Conservation (phyloP, 73 alveolate species). For the Vitrella brassicaformis region DNA sequence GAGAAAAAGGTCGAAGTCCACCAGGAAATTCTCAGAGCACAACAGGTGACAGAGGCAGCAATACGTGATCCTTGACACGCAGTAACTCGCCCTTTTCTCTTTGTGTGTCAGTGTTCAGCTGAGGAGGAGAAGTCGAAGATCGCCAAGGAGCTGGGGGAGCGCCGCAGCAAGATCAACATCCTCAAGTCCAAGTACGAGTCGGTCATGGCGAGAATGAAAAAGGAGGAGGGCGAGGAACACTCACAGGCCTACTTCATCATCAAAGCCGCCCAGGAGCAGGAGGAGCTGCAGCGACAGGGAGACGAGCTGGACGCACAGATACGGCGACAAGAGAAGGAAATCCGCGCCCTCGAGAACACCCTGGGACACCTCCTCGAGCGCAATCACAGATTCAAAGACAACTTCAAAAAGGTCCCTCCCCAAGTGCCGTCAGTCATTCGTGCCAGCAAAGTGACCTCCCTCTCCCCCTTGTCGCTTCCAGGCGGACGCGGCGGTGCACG, state of each 20-base stretch:
- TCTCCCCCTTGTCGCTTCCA: slow-evolving; percentile 1
- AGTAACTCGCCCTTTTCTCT: too few relatives aligned
- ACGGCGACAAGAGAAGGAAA: slow-evolving; percentile 77
- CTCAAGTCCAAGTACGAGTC: slow-evolving; percentile 70
- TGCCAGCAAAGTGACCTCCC: neutral
- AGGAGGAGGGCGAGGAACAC: slow-evolving; percentile 80
- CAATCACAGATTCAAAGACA: slow-evolving; percentile 26
- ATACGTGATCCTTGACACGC: too few relatives aligned
- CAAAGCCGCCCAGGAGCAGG: slow-evolving; percentile 89
- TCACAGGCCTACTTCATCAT: slow-evolving; percentile 91
- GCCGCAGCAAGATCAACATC: slow-evolving; percentile 82
- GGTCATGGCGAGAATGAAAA: slow-evolving; percentile 33
- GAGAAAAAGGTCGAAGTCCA: slow-evolving; percentile 88
- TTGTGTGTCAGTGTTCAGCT: too few relatives aligned
- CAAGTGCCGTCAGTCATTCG: neutral
- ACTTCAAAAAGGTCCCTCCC: neutral
- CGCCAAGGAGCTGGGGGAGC: slow-evolving; percentile 76
- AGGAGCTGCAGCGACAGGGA: slow-evolving; percentile 81
- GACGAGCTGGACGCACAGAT: slow-evolving; percentile 88
- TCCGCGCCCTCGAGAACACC: slow-evolving; percentile 73
- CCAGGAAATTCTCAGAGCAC: slow-evolving; percentile 60
- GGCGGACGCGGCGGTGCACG: slow-evolving; percentile 53
- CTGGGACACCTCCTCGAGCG: slow-evolving; percentile 45
- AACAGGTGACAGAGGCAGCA: too few relatives aligned
- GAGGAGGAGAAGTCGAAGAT: neutral